Evolutionary conservation across 2,329 filamentous ascomycete species (phyloP), one percentile per base, ranked within the genome.

Genomic region (Nemania sp.): DNA sequence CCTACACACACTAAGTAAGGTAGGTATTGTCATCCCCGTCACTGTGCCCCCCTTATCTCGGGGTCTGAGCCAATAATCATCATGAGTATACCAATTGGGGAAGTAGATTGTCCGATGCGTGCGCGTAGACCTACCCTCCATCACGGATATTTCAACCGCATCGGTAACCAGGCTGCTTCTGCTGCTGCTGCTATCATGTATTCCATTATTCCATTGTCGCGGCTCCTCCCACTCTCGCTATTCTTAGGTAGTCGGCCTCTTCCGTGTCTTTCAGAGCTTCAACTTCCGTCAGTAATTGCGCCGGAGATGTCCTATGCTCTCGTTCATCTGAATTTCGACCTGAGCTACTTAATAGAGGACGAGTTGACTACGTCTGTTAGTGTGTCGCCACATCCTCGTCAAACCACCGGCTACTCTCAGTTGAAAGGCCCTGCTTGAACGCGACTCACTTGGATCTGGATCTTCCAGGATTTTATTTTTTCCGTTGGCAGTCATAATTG

Each of bases 1-100:
- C 48, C 40, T 32, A 40, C 4, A 29, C 25, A n/a, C n/a, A n/a
- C n/a, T n/a, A n/a, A n/a, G n/a, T n/a, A n/a, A n/a, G n/a, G n/a
- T n/a, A n/a, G n/a, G n/a, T 29, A 29, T 52, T 45, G 43, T 29
- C 46, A 60, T 54, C 54, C 54, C 63, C 51, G 57, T 54, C 52
- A 37, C 53, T 61, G 53, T 63, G 54, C 40, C 40, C 61, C 61
- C 58, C 58, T 65, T 64, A 65, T 64, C 63, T 62, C 35, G 39
- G 21, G 21, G 20, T 12, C 42, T 37, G 18, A 45, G 47, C 63
- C 57, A 63, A 65, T 63, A 37, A 37, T 20, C 49, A 11, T 39
- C 17, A 25, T 29, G 37, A 47, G 42, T 35, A 54, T 50, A 58
- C 47, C 53, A 11, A 5, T 63, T 35, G 45, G 45, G 52, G 50